phyloP scores from a whole-genome alignment of 164 flowering plant genomes.

The Umbilicus rupestris region DNA sequence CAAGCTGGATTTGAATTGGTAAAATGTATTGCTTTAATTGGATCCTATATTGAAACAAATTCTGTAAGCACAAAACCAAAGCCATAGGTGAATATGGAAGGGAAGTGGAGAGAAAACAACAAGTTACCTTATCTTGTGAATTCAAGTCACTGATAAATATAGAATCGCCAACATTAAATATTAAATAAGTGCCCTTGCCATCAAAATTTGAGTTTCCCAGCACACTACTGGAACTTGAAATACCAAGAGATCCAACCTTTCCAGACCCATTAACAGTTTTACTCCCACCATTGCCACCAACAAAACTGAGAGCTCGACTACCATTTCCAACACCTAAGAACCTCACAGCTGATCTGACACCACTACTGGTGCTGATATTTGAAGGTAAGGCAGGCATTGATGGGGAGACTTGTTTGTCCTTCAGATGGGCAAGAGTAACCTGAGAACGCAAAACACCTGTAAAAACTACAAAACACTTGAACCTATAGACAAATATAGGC shows the following conservation, averaged over 20 bases:
- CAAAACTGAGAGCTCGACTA: constrained; percentile 72
- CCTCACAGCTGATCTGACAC: constrained; percentile 77
- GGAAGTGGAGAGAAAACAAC: not conserved
- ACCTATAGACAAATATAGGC: no score
- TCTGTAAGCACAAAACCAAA: constrained; percentile 7
- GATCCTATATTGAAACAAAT: constrained; percentile 56
- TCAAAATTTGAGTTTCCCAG: constrained; percentile 53
- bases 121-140: constrained; percentile 82
- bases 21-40: constrained; percentile 81
- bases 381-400: constrained; percentile 47
- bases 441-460: constrained; percentile 16
- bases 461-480: not conserved
- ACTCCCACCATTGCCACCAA: constrained; percentile 78
- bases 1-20: constrained; percentile 82
- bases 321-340: constrained; percentile 76
- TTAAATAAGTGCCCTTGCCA: constrained; percentile 82
- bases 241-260: constrained; percentile 52
- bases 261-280: constrained; percentile 38
- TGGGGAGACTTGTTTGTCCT: constrained; percentile 60
- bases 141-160: constrained; percentile 73
- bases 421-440: constrained; percentile 81
- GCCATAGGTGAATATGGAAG: not conserved
- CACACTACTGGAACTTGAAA: constrained; percentile 36
- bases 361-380: constrained; percentile 39
- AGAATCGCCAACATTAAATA: constrained; percentile 87